Base-by-base conservation (phyloP, 805 yeast species). In the Candida oleophila region DNA sequence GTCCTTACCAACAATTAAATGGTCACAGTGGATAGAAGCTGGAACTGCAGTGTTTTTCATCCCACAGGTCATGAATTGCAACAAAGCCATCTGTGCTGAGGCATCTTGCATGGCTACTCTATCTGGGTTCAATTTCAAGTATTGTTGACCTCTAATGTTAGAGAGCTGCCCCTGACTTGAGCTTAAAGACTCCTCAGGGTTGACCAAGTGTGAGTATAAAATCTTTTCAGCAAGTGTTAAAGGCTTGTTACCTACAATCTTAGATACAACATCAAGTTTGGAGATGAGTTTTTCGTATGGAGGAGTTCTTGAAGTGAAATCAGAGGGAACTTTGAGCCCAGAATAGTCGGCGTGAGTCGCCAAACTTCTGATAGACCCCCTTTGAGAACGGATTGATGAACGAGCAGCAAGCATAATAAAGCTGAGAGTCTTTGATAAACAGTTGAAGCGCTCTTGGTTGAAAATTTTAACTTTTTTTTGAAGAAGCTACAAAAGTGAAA, bases 31-130 rank as follows among this genome's bases (percentile, higher is more conserved):
- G 53, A 94, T 92, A 4, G 97, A 88, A 16, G 89, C 92, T 33
- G 99, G 99, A 7, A 95, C 96, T 4, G 87, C 87, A 16, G 96
- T 92, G 33, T 81, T 68, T 43, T 86, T 75, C 81, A 92, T 81
- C 33, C 96, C 96, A 54, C 97, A 92, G 45, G 97, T 89, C 96
- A 94, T 94, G 74, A 94, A 94, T 73, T 94, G 99, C 58, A 94
- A 76, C 56, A 94, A 76, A n/a, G 99, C 99, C 89, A 92, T 94
- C 73, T 94, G 99, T 16, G 99, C 99, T 28, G 97, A 88, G n/a
- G 99, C 99, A 77, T 94, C 99, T 76, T 94, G 99, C 96, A 95
- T 92, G 22, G 99, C 99, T 41, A 94, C 98, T 66, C 99, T 83
- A 66, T 94, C 99, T 20, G 99, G 99, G 65, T 87, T 82, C 59